A percentile compares a stretch with the other conserved stretches of the same genome.
Conservation (phyloP, 148 eudicot species). For the Amaranthus hypochondriacus region DNA sequence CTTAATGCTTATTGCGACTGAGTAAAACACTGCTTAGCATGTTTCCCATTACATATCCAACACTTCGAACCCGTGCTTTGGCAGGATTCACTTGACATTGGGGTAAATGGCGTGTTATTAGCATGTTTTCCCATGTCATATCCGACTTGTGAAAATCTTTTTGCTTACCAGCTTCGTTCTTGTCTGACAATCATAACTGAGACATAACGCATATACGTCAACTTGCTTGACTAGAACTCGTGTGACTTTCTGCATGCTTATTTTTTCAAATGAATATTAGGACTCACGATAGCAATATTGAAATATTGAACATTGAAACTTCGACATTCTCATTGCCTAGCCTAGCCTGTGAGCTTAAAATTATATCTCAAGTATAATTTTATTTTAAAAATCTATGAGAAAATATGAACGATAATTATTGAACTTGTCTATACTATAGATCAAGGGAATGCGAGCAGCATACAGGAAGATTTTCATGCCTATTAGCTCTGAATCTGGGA, state of each 20-base stretch:
- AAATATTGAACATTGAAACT: no score
- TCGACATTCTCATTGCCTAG: neutral
- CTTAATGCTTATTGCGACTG: neutral
- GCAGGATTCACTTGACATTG: no score
- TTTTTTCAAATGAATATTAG: neutral
- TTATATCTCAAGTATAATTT: neutral
- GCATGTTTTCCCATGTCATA: neutral
- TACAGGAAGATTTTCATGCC: conserved; percentile 90
- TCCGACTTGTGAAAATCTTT: neutral
- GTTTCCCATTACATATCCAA: no score
- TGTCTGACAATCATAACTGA: neutral
- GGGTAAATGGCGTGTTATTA: neutral
- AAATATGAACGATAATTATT: conserved; percentile 10
- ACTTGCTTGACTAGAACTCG: neutral
- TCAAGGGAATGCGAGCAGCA: conserved; percentile 77
- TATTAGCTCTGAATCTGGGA: conserved; percentile 37
- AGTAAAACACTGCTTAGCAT: no score
- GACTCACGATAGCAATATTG: neutral
- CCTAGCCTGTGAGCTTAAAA: neutral
- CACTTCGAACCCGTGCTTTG: no score
- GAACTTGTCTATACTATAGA: conserved; percentile 40
- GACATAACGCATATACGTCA: neutral
- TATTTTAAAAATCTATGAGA: neutral
- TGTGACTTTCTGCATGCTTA: neutral
- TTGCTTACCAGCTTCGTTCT: neutral